Base-by-base conservation (phyloP, 1,284 basidiomycete genomes). In the Lentinus polychrous region DNA sequence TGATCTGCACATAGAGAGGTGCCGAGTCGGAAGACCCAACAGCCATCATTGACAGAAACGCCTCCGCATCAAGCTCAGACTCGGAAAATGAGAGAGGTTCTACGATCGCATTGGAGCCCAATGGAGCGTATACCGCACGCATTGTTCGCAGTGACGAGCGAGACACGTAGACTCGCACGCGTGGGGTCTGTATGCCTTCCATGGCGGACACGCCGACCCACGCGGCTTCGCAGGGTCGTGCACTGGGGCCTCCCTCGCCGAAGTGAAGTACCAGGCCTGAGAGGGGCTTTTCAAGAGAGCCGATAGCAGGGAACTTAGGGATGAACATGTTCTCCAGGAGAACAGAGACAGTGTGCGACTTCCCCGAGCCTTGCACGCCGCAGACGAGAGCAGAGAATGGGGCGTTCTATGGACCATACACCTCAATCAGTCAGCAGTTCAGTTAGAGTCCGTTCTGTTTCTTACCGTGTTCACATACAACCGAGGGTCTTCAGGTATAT, bases 281-380 rank as follows among this genome's bases (percentile, higher is more conserved):
- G 0, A 86, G 69, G 0, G 81, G 67, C 48, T 75, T 78, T 14
- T 70, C 57, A 2, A 83, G 60, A 0, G 60, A 62, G 0, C 84
- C 84, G 32, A 79, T 73, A 0, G 70, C 58, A 1, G 67, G 56
- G 46, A 71, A 72, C 11, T 67, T 62, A 0, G 78, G 57, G 15
- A 86, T 74, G 8, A 86, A 67, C 79, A 85, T 82, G 46, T 70
- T 79, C 57, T 86, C 83, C 0, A 86, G 60, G 1, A 86, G 65
- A 0, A 81, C 73, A 0, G 82, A 76, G 0, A 85, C 75, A 0
- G 80, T 85, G 45, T 86, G 84, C 0, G 81, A 84, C 57, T 87
- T 87, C 14, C 83, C 83, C 0, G 82, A 80, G 0, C 83, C 79
- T 71, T 65, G 61, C 4, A 66, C 58, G 5, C 62, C 63, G 43